These are phyloP conservation scores for Lactarius evosmus DNA, from an alignment of 768 basidiomycete genomes.

Conservation along the genomic window DNA sequence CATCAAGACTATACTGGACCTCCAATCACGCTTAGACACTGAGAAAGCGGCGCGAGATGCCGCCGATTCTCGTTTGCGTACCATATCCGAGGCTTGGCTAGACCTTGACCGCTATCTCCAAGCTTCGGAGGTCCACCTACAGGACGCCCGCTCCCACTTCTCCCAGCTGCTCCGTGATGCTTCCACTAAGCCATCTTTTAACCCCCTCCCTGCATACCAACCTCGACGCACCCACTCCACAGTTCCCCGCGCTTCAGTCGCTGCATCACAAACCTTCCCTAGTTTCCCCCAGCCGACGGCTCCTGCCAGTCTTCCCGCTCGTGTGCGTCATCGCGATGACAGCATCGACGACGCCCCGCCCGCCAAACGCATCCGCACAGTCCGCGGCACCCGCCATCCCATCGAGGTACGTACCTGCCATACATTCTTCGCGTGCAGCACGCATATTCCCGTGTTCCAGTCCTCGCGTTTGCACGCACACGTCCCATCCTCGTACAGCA, in stretches of 20 bases:
- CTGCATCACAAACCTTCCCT: slow-evolving; percentile 31
- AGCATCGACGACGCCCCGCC: slow-evolving; percentile 49
- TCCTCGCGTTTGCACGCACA: slow-evolving; percentile 30
- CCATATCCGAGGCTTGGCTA: slow-evolving; percentile 25
- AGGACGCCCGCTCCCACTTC: slow-evolving; percentile 27
- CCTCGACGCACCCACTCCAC: slow-evolving; percentile 15
- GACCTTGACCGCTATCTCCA: slow-evolving; percentile 28
- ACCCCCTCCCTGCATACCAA: slow-evolving; percentile 19
- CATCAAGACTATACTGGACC: slow-evolving; percentile 25
- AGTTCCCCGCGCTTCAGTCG: slow-evolving; percentile 9
- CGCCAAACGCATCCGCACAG: slow-evolving; percentile 45
- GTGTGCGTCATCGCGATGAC: slow-evolving; percentile 45
- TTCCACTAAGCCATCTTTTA: slow-evolving; percentile 22
- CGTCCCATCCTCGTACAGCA: slow-evolving; percentile 28
- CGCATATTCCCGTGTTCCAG: slow-evolving; percentile 14
- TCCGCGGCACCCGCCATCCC: slow-evolving; percentile 37
- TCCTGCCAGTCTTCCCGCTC: slow-evolving; percentile 36
- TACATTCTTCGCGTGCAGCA: background rate
- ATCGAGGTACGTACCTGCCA: slow-evolving; percentile 31
- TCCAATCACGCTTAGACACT: slow-evolving; percentile 22
- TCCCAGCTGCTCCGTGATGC: slow-evolving; percentile 26
- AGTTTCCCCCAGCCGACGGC: slow-evolving; percentile 42
- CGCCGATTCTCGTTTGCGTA: slow-evolving; percentile 24
- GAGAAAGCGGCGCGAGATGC: slow-evolving; percentile 27
- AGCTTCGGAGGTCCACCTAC: slow-evolving; percentile 19